Conservation (phyloP, 129 eudicot genomes). For the Daucus carota region DNA sequence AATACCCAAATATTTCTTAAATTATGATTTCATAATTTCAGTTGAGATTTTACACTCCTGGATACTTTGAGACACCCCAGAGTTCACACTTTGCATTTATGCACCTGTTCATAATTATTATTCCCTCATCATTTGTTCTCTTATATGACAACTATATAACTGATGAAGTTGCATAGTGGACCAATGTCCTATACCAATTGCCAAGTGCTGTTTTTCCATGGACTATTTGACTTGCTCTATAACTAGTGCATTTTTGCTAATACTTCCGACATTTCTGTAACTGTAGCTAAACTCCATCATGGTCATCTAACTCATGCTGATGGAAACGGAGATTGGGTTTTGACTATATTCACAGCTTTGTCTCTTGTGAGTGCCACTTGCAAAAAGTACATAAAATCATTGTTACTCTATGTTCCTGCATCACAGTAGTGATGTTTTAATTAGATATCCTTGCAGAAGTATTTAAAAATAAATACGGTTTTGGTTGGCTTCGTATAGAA, state of each 20-base stretch:
- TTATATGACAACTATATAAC: background rate
- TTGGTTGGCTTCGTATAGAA: background rate
- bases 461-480: background rate
- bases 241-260: constrained; percentile 9
- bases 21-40: background rate
- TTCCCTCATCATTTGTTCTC: background rate
- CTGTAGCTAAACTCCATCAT: constrained; percentile 74
- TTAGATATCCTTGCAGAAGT: no score
- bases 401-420: background rate
- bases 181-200: background rate
- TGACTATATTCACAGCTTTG: constrained; percentile 85
- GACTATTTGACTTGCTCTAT: background rate
- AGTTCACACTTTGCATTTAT: background rate
- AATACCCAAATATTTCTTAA: background rate
- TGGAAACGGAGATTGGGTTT: constrained; percentile 98
- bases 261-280: background rate
- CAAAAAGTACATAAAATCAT: background rate
- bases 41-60: background rate
- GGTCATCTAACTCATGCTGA: constrained; percentile 89
- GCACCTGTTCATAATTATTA: background rate
- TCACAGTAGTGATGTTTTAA: background rate
- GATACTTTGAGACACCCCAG: background rate
- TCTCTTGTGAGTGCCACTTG: constrained; percentile 59
- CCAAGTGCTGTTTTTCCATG: background rate
- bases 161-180: background rate